Conservation (phyloP, 371 early-diverging fungal species). For the Conidiobolus incongruus region DNA sequence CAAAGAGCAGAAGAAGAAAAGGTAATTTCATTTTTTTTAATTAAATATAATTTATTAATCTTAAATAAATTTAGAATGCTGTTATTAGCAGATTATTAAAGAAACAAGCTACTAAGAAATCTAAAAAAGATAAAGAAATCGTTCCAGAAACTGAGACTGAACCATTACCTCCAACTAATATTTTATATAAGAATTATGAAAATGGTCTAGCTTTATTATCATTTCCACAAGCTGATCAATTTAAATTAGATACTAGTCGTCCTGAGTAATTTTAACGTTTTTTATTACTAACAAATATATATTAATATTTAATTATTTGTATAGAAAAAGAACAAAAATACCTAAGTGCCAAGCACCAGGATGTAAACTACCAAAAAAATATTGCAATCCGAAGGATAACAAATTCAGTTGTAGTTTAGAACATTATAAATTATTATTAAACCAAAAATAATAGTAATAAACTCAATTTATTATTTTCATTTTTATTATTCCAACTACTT, state of each 20-base stretch:
- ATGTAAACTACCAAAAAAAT: slow-evolving; percentile 8
- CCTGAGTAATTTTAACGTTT: slow-evolving; percentile 3
- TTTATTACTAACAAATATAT: background rate
- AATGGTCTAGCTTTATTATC: slow-evolving; percentile 4
- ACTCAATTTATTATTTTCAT: too few species aligned
- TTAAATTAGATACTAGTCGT: slow-evolving; percentile 1
- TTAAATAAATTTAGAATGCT: slow-evolving; percentile 6
- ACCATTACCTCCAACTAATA: background rate
- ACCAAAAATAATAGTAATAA: background rate
- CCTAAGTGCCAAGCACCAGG: background rate
- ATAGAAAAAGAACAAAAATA: background rate
- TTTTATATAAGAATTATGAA: slow-evolving; percentile 1
- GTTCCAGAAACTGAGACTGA: background rate
- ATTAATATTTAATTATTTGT: background rate
- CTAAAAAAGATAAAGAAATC: slow-evolving; percentile 1
- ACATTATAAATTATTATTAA: background rate
- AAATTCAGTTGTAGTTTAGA: slow-evolving; percentile 2
- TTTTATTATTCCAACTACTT: too few species aligned
- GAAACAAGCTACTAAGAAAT: slow-evolving; percentile 8
- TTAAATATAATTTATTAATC: background rate
- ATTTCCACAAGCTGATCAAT: slow-evolving; percentile 3
- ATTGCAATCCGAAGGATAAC: slow-evolving; percentile 3
- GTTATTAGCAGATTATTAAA: slow-evolving; percentile 9
- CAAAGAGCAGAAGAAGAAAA: slow-evolving; percentile 10
- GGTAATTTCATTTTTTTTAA: background rate